Conservation (phyloP, 768 basidiomycete species). For the Ramaria rubella region DNA sequence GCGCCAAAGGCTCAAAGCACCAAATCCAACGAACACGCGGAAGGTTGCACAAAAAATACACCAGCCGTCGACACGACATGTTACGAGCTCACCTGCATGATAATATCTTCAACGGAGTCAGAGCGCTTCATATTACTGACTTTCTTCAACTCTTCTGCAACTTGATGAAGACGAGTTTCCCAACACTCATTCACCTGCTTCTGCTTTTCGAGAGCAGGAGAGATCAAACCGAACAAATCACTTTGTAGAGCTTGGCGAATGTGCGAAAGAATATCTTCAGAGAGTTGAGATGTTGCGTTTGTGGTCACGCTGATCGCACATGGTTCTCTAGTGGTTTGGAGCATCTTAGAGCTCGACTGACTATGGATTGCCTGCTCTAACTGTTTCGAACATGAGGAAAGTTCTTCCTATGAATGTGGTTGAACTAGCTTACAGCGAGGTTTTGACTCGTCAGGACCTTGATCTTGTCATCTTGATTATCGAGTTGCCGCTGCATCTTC, state of each 20-base stretch:
- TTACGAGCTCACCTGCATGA: background rate
- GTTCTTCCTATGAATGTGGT: background rate
- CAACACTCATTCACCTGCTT: background rate
- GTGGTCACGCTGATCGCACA: too few relatives aligned
- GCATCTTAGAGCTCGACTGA: background rate
- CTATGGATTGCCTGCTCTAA: background rate
- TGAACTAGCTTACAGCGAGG: background rate
- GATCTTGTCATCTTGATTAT: conserved; percentile 5
- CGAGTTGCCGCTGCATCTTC: conserved; percentile 7
- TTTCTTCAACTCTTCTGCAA: background rate
- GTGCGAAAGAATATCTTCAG: background rate
- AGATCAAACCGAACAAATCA: background rate
- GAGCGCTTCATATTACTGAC: background rate
- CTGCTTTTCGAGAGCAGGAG: background rate
- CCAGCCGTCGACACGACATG: too few relatives aligned
- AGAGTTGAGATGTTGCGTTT: background rate
- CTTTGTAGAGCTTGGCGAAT: background rate
- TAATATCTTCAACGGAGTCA: background rate
- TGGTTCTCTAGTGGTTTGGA: background rate
- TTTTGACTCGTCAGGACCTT: background rate
- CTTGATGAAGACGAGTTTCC: background rate
- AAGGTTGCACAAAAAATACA: too few relatives aligned
- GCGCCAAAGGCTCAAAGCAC: too few relatives aligned
- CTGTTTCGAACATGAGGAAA: background rate
- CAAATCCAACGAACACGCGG: too few relatives aligned